Base-by-base conservation (phyloP, 2,329 filamentous ascomycete species). In the Septoria linicola region DNA sequence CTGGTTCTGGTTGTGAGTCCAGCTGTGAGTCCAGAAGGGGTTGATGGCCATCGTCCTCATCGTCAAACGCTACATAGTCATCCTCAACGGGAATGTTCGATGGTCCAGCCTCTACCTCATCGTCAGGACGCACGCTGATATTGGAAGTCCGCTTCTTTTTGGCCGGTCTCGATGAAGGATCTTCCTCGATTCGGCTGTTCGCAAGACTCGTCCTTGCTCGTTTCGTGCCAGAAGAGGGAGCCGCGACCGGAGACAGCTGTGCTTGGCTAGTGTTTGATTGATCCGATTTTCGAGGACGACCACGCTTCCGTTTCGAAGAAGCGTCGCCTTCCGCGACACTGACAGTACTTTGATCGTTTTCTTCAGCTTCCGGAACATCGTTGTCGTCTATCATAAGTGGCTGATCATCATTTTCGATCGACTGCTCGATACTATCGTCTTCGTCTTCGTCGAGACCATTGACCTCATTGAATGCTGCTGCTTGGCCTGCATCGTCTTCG, bases 231-330 rank as follows among this genome's bases (percentile, higher is more conserved):
- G 34, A 47, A 30, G 47, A 37, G 4, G 34, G 27, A 8, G 41
- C 49, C 6, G 31, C 25, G n/a, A 27, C n/a, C 11, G 43, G 39
- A 10, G 46, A 48, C 23, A 32, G 14, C 17, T 51, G 45, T n/a
- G 49, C 17, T 43, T 51, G 58, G 34, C 55, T 57, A 16, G 34
- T 53, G 20, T 60, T 47, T 6, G 55, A 58, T 34, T 53, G 51
- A 36, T 60, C 59, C 11, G 56, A 59, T 34, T 54, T 60, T 25
- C 51, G 46, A 13, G 58, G 56, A 43, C 58, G 46, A 5, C 58
- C 58, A 13, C 42, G 52, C 39, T 45, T 55, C n/a, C 53, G 53
- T 41, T 40, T 51, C 30, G 39, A 17, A 25, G 49, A 34, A 35
- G 45, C 50, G 40, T 53, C 50, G 19, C 50, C 51, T 31, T 51